phyloP scores from a whole-genome alignment of 768 basidiomycete species.

The Rhodotorula graminis region DNA sequence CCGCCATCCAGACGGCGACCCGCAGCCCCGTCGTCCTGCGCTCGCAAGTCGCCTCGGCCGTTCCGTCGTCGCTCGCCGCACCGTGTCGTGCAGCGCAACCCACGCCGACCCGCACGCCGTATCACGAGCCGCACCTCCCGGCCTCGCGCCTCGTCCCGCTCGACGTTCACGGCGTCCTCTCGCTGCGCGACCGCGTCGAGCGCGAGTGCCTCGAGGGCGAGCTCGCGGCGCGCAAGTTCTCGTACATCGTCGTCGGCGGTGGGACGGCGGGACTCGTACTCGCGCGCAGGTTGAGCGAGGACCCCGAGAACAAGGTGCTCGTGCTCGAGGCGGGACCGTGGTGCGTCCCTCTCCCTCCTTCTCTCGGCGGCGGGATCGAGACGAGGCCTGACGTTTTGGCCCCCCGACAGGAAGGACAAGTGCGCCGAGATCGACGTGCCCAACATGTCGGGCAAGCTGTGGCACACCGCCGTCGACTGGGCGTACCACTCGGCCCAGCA shows the following conservation, averaged over 20 bases:
- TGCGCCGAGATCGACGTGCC: conserved; percentile 1
- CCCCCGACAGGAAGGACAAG: not conserved
- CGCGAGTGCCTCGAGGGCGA: not conserved
- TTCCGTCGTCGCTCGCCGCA: no score
- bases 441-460: not conserved
- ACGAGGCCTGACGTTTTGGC: no score
- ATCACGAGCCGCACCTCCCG: not conserved
- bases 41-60: not conserved
- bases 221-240: not conserved
- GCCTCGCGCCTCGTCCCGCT: not conserved
- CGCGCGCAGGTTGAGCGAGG: conserved; percentile 40
- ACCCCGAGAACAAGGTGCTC: conserved; percentile 30
- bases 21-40: not conserved
- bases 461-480: conserved; percentile 23
- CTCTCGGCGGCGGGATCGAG: not conserved
- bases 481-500: conserved; percentile 1
- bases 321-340: conserved; percentile 43
- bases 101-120: not conserved
- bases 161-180: not conserved
- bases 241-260: conserved; percentile 18
- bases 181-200: not conserved
- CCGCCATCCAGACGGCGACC: not conserved
- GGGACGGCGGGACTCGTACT: conserved; percentile 43
- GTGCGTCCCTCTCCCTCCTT: not conserved
- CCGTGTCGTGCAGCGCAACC: no score